These are phyloP conservation scores for Oxyria digyna DNA, from an alignment of 148 eudicot genomes.

Conservation along the genomic window DNA sequence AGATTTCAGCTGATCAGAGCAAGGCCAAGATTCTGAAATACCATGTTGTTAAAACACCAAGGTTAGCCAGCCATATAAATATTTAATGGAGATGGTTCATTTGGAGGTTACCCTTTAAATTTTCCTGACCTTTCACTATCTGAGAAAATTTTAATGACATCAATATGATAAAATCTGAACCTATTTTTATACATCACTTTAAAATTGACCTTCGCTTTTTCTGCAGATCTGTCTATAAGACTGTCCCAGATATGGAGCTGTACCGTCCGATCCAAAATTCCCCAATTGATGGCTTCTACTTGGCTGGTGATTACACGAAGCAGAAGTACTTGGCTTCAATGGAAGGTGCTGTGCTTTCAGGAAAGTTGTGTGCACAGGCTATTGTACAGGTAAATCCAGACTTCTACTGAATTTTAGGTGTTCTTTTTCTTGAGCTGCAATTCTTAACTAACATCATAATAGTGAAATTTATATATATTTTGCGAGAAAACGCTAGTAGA, in stretches of 20 bases:
- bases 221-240: constrained; percentile 86
- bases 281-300: constrained; percentile 81
- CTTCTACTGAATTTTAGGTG: neutral
- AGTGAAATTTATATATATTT: neutral
- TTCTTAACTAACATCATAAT: neutral
- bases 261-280: constrained; percentile 94
- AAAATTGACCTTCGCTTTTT: neutral
- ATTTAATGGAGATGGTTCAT: neutral
- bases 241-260: constrained; percentile 80
- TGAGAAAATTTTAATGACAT: neutral
- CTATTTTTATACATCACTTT: neutral
- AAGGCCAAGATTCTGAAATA: constrained; percentile 93
- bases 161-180: neutral
- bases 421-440: neutral
- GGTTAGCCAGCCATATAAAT: constrained; percentile 29
- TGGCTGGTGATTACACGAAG: constrained; percentile 97
- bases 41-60: constrained; percentile 93
- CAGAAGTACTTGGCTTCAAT: constrained; percentile 97
- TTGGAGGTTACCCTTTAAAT: too few relatives aligned
- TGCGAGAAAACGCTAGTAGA: too few relatives aligned
- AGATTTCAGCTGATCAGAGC: constrained; percentile 92
- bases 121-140: too few relatives aligned
- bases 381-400: constrained; percentile 67
- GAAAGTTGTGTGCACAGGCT: constrained; percentile 94
- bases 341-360: constrained; percentile 99